phyloP scores from a whole-genome alignment of 1,139 yeast genomes.

The Kodamaea plutei region DNA sequence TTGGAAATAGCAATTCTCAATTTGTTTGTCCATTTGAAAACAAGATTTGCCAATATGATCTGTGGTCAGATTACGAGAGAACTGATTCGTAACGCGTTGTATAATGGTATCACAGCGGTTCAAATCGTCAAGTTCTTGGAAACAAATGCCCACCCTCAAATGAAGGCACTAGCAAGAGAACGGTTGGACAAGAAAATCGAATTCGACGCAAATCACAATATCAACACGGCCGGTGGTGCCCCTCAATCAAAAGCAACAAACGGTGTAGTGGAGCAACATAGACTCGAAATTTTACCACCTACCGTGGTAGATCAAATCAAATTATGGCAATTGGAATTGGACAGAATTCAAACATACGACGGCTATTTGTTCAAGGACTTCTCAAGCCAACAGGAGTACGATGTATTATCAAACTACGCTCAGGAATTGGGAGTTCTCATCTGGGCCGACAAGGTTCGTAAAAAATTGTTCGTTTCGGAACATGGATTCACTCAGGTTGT shows the following conservation, averaged over 20 bases:
- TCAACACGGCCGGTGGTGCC: slow-evolving; percentile 47
- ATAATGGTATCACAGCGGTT: slow-evolving; percentile 90
- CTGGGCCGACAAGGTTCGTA: slow-evolving; percentile 74
- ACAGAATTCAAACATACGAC: slow-evolving; percentile 81
- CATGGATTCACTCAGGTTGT: slow-evolving; percentile 89
- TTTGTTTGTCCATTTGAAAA: slow-evolving; percentile 76
- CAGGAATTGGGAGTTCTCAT: slow-evolving; percentile 84
- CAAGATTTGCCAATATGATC: slow-evolving; percentile 88
- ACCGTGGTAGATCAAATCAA: slow-evolving; percentile 94
- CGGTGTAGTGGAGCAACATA: slow-evolving; percentile 34
- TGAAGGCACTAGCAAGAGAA: slow-evolving; percentile 70
- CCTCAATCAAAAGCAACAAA: slow-evolving; percentile 31
- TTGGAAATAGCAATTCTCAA: slow-evolving; percentile 90
- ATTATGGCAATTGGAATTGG: slow-evolving; percentile 94
- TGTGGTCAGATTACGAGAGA: slow-evolving; percentile 92
- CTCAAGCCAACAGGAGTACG: slow-evolving; percentile 71
- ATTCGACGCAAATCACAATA: slow-evolving; percentile 55
- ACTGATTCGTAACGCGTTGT: slow-evolving; percentile 76
- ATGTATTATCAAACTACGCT: slow-evolving; percentile 70
- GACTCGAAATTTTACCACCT: slow-evolving; percentile 76
- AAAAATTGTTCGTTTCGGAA: slow-evolving; percentile 73
- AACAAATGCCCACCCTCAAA: slow-evolving; percentile 92
- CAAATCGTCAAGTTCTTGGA: slow-evolving; percentile 87
- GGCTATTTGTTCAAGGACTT: slow-evolving; percentile 91
- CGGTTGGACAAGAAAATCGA: slow-evolving; percentile 62